Evolutionary conservation across 2,329 filamentous ascomycete genomes (phyloP), one percentile per base, ranked within the genome.

Genomic region (Arthrobotrys sphaeroides): DNA sequence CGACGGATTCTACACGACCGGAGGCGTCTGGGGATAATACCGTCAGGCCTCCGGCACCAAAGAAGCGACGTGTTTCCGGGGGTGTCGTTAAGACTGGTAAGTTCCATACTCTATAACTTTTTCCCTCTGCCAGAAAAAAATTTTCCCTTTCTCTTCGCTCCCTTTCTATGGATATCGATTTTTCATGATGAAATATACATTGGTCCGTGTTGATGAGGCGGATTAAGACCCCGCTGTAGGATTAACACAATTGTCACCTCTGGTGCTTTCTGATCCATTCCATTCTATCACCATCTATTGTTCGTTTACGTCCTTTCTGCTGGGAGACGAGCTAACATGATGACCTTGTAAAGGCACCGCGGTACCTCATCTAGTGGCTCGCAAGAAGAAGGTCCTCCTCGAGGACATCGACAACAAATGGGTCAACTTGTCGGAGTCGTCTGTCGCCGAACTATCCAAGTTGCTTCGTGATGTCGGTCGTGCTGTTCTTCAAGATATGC

Each of bases 201-300:
- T 77, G 73, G 73, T 77, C 73, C 73, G 73, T 77, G 73, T 77
- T 77, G 45, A 77, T 77, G 73, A 77, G 55, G 73, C 73, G 73
- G 73, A 40, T 66, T 77, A 77, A 77, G 73, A 77, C 73, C 73
- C 73, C 66, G 72, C 64, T 75, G 64, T 47, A 68, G 47, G 72
- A 75, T 75, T 75, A 75, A 75, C 64, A 57, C 64, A 68, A 67
- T 72, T 69, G 72, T 57, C 61, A 68, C 64, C 55, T 72, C 38
- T 61, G 74, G 67, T 68, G 62, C 67, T 73, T 73, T 72, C 74
- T 73, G 62, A 77, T 69, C 28, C 45, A 51, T 66, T 70, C 33
- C 24, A 18, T 40, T 38, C 10, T n/a, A n/a, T 38, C 22, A n/a
- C 31, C 10, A 22, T 51, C 33, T 18, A n/a, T 55, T 24, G 20